phyloP scores from a whole-genome alignment of 805 yeast genomes.

The Naumovozyma castellii region DNA sequence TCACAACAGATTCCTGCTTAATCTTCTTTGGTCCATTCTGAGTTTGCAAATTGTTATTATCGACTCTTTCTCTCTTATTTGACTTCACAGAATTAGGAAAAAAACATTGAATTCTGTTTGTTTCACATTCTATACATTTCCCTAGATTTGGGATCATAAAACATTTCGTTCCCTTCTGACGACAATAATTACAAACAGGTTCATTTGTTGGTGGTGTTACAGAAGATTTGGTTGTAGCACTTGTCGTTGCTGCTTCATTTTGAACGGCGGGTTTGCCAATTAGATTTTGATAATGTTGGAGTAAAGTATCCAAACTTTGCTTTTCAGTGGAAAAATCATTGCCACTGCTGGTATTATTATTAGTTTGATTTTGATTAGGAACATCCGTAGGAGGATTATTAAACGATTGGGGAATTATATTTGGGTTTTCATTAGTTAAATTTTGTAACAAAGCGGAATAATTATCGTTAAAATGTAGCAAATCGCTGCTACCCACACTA shows the following conservation, averaged over 20 bases:
- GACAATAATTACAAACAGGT: conserved; percentile 74
- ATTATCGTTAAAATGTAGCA: conserved; percentile 21
- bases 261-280: conserved; percentile 11
- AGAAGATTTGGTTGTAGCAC: too few relatives aligned
- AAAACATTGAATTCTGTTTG: conserved; percentile 65
- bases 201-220: neutral
- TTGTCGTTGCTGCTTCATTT: neutral
- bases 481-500: conserved; percentile 13
- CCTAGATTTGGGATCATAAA: conserved; percentile 52
- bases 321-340: conserved; percentile 2
- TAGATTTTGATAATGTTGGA: conserved; percentile 26
- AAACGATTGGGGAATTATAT: neutral
- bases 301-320: conserved; percentile 15
- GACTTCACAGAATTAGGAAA: conserved; percentile 39
- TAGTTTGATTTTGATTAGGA: neutral
- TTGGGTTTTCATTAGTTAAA: conserved; percentile 13
- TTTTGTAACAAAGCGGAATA: conserved; percentile 20
- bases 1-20: conserved; percentile 13
- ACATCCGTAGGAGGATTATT: conserved; percentile 2
- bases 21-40: neutral
- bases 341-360: conserved; percentile 5
- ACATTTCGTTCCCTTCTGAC: conserved; percentile 72
- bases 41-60: neutral
- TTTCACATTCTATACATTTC: conserved; percentile 69
- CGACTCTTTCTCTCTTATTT: neutral